Conservation (phyloP, 1,284 basidiomycete species). For the Pterula multifida region DNA sequence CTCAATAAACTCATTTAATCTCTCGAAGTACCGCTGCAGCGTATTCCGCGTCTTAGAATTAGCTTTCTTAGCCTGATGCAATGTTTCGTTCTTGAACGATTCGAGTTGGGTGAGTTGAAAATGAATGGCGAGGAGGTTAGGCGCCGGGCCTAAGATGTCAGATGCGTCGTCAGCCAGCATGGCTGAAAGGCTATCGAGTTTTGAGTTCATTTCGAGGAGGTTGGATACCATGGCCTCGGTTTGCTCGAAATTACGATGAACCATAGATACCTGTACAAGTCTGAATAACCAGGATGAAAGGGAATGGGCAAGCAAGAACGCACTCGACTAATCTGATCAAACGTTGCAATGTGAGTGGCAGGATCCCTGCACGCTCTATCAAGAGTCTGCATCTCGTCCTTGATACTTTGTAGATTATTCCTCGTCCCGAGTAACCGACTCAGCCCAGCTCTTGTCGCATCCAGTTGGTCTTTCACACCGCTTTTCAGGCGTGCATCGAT, state of each 20-base stretch:
- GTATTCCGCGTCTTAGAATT: conserved; percentile 58
- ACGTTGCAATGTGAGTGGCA: conserved; percentile 61
- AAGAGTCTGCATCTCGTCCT: conserved; percentile 86
- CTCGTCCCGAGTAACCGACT: conserved; percentile 77
- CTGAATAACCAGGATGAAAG: conserved; percentile 6
- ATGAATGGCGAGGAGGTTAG: conserved; percentile 85
- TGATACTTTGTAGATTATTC: conserved; percentile 75
- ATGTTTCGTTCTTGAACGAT: conserved; percentile 84
- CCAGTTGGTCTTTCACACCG: conserved; percentile 90
- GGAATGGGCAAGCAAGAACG: conserved; percentile 19
- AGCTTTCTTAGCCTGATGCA: conserved; percentile 85
- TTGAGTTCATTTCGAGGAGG: conserved; percentile 79
- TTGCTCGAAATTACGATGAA: conserved; percentile 91
- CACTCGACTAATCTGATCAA: conserved; percentile 88
- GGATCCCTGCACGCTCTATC: conserved; percentile 75
- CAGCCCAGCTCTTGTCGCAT: conserved; percentile 84
- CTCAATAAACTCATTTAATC: conserved; percentile 71
- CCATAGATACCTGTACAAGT: conserved; percentile 72
- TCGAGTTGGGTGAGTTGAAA: conserved; percentile 86
- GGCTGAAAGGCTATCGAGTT: conserved; percentile 69
- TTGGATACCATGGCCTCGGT: conserved; percentile 94
- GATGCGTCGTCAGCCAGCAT: conserved; percentile 68
- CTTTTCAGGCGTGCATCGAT: conserved; percentile 87
- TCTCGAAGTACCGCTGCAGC: conserved; percentile 75
- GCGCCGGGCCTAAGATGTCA: conserved; percentile 72